A percentile compares a stretch with the other conserved stretches of the same genome.
phyloP scores from a whole-genome alignment of 768 basidiomycete genomes.

The Phylloporus sp. region DNA sequence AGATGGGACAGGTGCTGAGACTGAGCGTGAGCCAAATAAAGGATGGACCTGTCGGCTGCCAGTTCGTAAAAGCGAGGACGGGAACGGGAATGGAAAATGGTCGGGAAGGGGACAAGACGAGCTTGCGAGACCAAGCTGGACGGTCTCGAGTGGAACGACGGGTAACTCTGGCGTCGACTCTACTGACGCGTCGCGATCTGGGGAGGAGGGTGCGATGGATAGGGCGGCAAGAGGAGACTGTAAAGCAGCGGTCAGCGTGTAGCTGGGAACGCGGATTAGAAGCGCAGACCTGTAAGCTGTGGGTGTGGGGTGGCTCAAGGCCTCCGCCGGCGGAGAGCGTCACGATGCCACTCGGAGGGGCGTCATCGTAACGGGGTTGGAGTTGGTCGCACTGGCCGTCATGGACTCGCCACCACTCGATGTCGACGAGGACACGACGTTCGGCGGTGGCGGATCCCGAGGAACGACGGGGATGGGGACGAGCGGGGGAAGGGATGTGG shows the following conservation, averaged over 20 bases:
- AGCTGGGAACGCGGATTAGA: background rate
- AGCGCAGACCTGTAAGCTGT: constrained; percentile 25
- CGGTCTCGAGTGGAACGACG: constrained; percentile 35
- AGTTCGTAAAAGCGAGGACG: constrained; percentile 19
- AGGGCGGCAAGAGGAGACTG: constrained; percentile 45
- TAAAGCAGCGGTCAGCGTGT: constrained; percentile 22
- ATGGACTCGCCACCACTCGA: constrained; percentile 82
- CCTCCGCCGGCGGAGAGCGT: constrained; percentile 36
- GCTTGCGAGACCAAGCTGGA: constrained; percentile 36
- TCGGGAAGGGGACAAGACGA: constrained; percentile 36
- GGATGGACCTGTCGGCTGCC: constrained; percentile 23
- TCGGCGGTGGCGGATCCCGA: constrained; percentile 60
- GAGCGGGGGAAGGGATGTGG: constrained; percentile 29
- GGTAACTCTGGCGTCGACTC: constrained; percentile 54
- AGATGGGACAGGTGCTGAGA: constrained; percentile 39
- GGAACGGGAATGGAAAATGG: constrained; percentile 21
- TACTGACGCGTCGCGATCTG: constrained; percentile 42
- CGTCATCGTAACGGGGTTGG: constrained; percentile 22
- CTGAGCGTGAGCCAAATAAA: constrained; percentile 37
- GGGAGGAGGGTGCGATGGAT: constrained; percentile 53
- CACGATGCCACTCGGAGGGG: constrained; percentile 24
- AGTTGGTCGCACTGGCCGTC: constrained; percentile 57
- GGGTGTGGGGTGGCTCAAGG: constrained; percentile 34
- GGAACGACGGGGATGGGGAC: constrained; percentile 49
- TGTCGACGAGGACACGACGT: constrained; percentile 76